Evolutionary conservation across 371 early-diverging fungal genomes (phyloP), one percentile per base, ranked within the genome.

Genomic region (Mucor saturninus): DNA sequence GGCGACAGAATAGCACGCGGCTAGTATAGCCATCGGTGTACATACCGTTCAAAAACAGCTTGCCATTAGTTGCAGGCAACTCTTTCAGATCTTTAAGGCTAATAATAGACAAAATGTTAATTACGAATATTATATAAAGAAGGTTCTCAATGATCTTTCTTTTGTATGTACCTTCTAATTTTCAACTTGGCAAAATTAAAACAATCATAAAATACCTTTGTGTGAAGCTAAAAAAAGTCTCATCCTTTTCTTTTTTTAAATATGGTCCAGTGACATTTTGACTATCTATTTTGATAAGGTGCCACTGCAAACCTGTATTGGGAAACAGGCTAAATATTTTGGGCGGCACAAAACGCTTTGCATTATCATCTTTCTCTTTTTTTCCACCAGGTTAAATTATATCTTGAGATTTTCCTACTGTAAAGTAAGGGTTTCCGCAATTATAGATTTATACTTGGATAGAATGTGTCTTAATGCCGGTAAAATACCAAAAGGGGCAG

Each of bases 11-110:
- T 54, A 39, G 21, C 4, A 38, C 39, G 6, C 39, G 26, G n/a
- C 54, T 39, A 3, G 39, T 54, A 31, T 35, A 54, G 4, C 39
- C 54, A 15, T 38, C 54, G 7, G 54, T 54, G 31, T 38, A 54
- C 9, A 54, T 37, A 0, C 54, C 21, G 10, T 54, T 38, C 39
- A 54, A 28, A n/a, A 38, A 54, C 54, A 54, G 35, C 21, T 54
- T 54, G 6, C 54, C 54, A 6, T 54, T 35, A 35, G 1, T 54
- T 35, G 39, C 35, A 37, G 54, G 54, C 37, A 54, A 4, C n/a
- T 35, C 10, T 38, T 54, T 2, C 15, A 54, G 38, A n/a, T 54
- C 39, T 54, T 54, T 38, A 35, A 35, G 35, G 8, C 35, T 35
- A 35, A 35, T 35, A 35, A 35, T 35, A 35, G 8, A 35, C 35